Percentiles rank a stretch among this genome's conserved stretches.
Conservation (phyloP, 495 filamentous ascomycete species). For the Penicillium turbatum region DNA sequence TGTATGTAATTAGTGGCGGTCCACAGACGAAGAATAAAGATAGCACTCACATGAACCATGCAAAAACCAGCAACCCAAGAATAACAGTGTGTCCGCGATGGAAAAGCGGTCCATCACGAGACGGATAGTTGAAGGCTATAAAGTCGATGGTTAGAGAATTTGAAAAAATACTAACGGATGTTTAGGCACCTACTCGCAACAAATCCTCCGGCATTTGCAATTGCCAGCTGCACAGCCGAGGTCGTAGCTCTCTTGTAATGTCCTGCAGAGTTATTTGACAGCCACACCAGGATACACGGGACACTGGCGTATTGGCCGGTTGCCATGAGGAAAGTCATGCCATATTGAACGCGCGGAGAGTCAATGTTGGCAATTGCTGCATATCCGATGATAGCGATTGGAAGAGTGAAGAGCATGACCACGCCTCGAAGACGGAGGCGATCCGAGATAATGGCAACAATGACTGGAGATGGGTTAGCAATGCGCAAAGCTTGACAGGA, state of each 20-base stretch:
- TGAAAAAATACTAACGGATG: not conserved
- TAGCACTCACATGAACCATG: conserved; percentile 60
- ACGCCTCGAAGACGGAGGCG: conserved; percentile 40
- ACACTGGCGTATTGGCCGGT: conserved; percentile 47
- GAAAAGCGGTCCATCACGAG: conserved; percentile 42
- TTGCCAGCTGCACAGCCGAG: conserved; percentile 49
- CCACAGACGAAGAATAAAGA: not conserved
- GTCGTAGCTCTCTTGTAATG: conserved; percentile 60
- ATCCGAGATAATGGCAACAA: conserved; percentile 46
- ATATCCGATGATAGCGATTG: conserved; percentile 47
- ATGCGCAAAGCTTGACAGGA: conserved; percentile 39
- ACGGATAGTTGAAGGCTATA: conserved; percentile 56
- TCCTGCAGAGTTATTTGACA: conserved; percentile 54
- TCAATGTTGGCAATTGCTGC: conserved; percentile 46
- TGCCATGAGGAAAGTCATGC: conserved; percentile 52
- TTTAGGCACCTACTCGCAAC: conserved; percentile 47
- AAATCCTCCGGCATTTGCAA: conserved; percentile 56
- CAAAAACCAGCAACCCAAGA: conserved; percentile 51
- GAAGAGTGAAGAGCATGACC: conserved; percentile 45
- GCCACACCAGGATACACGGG: conserved; percentile 53
- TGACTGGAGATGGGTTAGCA: conserved; percentile 18
- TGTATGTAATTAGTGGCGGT: not conserved
- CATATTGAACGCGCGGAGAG: conserved; percentile 44
- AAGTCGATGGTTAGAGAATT: not conserved
- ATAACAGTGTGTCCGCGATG: conserved; percentile 57